Base-by-base conservation (phyloP, 2,329 filamentous ascomycete species). In the Pseudocercospora crystallina region DNA sequence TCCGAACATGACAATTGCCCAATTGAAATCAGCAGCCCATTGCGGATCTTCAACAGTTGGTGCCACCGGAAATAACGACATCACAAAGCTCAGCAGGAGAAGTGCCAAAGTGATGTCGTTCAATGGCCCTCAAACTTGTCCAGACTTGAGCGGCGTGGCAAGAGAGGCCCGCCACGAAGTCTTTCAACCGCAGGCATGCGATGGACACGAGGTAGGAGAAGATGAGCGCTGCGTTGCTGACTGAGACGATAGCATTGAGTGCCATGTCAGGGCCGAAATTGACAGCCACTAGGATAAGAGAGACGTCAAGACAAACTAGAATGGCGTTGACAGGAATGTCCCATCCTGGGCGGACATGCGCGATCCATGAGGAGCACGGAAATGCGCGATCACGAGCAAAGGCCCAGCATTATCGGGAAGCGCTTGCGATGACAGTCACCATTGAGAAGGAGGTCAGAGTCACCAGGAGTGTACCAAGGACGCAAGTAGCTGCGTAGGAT, bases 131-230 rank as follows among this genome's bases (percentile, higher is more conserved):
- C 71, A 60, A 59, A 72, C 12, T 43, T 51, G 15, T 71, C 72
- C 5, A 74, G 65, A 12, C 64, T 69, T 67, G 68, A 74, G 17
- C 65, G 61, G 41, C 68, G 68, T 39, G 56, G 48, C 8, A 70
- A 70, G 5, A 75, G 65, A 5, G 68, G 64, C 43, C 69, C 65
- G 0, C 68, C 69, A 29, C 67, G 62, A 17, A 73, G 54, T 34
- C 71, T 68, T 69, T 64, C 53, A 68, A 71, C 15, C 73, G 62
- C 8, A 75, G 65, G 49, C 68, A 69, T 46, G 68, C 67, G 49
- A 75, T 73, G 14, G 63, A 67, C 47, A 75, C 61, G 38, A 69
- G 62, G 62, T 74, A 76, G 8, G 71, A 71, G 9, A 67, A 68
- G 64, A 74, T 68, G 5, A 71, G 58, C 5, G 67, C 66, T 5